Conservation (phyloP, 768 basidiomycete genomes). For the Rhodotorula kratochvilovae region DNA sequence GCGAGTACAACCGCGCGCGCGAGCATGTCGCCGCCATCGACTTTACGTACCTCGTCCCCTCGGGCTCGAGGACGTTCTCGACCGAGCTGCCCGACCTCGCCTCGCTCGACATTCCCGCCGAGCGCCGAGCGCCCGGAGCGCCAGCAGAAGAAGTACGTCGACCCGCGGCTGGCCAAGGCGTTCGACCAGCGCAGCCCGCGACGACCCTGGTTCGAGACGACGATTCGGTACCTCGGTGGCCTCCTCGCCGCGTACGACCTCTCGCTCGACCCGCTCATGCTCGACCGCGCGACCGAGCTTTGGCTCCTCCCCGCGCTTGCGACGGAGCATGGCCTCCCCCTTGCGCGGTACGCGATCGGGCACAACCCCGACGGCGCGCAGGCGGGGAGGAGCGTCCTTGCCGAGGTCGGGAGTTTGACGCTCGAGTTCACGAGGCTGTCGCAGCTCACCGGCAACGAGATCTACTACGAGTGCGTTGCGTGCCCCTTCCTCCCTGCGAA, state of each 20-base stretch:
- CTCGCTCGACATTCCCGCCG: not conserved
- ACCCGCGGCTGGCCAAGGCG: not conserved
- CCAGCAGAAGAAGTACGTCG: not conserved
- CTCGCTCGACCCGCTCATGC: constrained; percentile 49
- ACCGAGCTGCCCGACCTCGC: constrained; percentile 11
- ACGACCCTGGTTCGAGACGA: constrained; percentile 50
- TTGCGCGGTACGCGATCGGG: constrained; percentile 47
- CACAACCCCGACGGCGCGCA: constrained; percentile 37
- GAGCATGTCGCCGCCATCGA: constrained; percentile 44
- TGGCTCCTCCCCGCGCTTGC: constrained; percentile 48
- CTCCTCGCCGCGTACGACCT: constrained; percentile 50
- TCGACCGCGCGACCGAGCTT: constrained; percentile 50
- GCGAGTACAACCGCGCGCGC: constrained; percentile 45
- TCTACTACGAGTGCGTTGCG: constrained; percentile 48
- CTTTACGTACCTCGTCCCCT: constrained; percentile 41
- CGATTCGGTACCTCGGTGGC: constrained; percentile 52
- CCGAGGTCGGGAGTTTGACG: constrained; percentile 50
- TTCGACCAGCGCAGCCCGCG: constrained; percentile 1
- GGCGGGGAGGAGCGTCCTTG: constrained; percentile 41
- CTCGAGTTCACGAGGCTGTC: constrained; percentile 50
- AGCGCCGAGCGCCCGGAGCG: not conserved
- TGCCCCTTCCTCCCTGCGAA: not conserved
- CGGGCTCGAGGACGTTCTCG: constrained; percentile 16
- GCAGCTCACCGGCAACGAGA: constrained; percentile 48
- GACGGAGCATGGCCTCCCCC: constrained; percentile 47